Evolutionary conservation across 2,329 filamentous ascomycete species (phyloP).

Genomic region (Penicillium corylophilum): DNA sequence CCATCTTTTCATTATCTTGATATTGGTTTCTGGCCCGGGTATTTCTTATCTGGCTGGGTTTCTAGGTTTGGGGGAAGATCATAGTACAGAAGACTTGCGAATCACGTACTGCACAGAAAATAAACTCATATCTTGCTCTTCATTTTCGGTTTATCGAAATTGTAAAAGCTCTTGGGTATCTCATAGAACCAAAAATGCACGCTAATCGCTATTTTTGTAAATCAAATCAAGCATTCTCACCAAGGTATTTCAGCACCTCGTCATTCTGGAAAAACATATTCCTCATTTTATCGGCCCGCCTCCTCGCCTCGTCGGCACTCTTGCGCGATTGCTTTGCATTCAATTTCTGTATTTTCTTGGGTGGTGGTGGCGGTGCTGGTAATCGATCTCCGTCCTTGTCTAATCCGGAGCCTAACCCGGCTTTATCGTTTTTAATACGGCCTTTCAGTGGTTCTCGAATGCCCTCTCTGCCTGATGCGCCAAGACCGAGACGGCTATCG

Average conservation of each 20-base stretch:
- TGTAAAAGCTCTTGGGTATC: neutral
- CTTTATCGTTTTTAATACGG: slow-evolving; percentile 68
- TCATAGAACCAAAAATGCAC: neutral
- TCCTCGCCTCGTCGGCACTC: slow-evolving; percentile 61
- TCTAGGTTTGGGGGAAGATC: neutral
- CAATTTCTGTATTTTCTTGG: slow-evolving; percentile 52
- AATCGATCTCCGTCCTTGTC: slow-evolving; percentile 25
- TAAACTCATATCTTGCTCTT: neutral
- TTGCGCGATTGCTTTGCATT: slow-evolving; percentile 70
- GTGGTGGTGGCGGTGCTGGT: slow-evolving; percentile 34
- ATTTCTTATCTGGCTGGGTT: neutral
- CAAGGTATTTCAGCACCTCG: slow-evolving; percentile 74
- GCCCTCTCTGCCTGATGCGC: slow-evolving; percentile 64
- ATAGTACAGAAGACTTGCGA: neutral
- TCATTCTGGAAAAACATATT: slow-evolving; percentile 71
- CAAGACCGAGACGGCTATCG: slow-evolving; percentile 66
- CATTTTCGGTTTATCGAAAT: neutral
- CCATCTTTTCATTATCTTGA: slow-evolving; percentile 26
- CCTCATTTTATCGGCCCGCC: slow-evolving; percentile 62
- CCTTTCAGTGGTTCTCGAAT: slow-evolving; percentile 74
- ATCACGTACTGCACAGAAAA: neutral
- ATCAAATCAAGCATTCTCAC: slow-evolving; percentile 29
- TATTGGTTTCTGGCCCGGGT: slow-evolving; percentile 11
- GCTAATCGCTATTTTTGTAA: neutral
- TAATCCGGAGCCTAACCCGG: slow-evolving; percentile 65